A percentile compares a stretch with the other conserved stretches of the same genome.
These are phyloP conservation scores for Gyromitra esculenta DNA, from an alignment of 2,329 filamentous ascomycete species.

Conservation along the genomic window DNA sequence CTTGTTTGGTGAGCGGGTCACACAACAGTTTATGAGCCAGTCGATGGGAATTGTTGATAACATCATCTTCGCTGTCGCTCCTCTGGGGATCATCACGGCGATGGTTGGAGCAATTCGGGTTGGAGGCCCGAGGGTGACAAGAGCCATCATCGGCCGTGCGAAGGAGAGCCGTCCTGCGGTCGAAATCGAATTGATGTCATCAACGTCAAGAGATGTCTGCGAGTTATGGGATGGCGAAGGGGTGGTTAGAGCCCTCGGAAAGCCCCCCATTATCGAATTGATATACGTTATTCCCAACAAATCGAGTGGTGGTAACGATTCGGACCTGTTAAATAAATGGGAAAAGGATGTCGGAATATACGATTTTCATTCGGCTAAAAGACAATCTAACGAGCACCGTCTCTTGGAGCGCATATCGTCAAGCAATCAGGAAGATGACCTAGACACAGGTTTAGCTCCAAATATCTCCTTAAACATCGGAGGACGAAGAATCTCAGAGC, in stretches of 20 bases:
- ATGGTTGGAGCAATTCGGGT: conserved; percentile 59
- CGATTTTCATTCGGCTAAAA: conserved; percentile 1
- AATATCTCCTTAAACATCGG: conserved; percentile 56
- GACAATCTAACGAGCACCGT: background rate
- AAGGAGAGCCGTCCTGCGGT: conserved; percentile 54
- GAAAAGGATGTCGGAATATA: conserved; percentile 12
- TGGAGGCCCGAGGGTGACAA: conserved; percentile 52
- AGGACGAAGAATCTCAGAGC: conserved; percentile 11
- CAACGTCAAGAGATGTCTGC: conserved; percentile 58
- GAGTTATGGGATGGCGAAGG: conserved; percentile 56
- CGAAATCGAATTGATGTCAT: conserved; percentile 59
- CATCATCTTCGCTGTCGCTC: conserved; percentile 64
- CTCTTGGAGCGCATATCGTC: background rate
- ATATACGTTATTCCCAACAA: conserved; percentile 15
- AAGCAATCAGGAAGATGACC: background rate
- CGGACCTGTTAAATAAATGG: background rate
- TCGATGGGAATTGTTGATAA: conserved; percentile 61
- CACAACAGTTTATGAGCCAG: conserved; percentile 59
- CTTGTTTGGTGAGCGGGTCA: conserved; percentile 59
- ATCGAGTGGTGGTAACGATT: background rate
- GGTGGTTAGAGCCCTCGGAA: conserved; percentile 19
- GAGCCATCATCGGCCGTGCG: conserved; percentile 54
- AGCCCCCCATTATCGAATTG: conserved; percentile 46
- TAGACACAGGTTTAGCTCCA: conserved; percentile 25
- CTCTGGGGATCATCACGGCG: conserved; percentile 62